These are phyloP conservation scores for Adansonia gregorii DNA, from an alignment of 441 rosid genomes.

Conservation along the genomic window DNA sequence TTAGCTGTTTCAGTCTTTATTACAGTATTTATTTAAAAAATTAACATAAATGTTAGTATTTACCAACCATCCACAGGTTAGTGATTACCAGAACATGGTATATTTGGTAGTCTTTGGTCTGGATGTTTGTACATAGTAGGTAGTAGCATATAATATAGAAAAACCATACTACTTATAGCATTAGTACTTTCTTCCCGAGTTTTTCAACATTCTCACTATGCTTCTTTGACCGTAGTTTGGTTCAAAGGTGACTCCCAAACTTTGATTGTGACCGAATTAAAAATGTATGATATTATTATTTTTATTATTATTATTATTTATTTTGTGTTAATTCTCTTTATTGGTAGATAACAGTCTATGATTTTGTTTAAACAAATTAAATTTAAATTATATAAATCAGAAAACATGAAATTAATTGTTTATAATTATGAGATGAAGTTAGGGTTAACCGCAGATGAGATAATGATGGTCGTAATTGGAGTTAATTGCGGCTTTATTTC, in stretches of 20 bases:
- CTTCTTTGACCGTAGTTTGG: background rate
- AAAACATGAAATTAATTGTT: background rate
- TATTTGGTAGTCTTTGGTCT: background rate
- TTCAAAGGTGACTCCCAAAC: background rate
- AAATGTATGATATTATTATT: background rate
- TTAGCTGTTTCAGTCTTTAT: background rate
- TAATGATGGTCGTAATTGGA: background rate
- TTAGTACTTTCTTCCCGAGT: background rate
- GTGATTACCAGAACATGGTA: background rate
- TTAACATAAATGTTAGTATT: background rate
- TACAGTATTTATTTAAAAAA: background rate
- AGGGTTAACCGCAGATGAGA: background rate
- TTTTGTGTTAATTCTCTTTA: background rate
- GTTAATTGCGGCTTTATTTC: conserved; percentile 4
- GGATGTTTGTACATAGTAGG: background rate
- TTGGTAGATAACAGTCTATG: background rate
- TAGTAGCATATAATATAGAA: background rate
- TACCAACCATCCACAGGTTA: background rate
- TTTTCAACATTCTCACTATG: background rate
- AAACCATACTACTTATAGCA: background rate
- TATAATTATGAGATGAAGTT: background rate
- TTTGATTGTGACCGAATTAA: background rate
- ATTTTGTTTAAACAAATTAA: background rate
- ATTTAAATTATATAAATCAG: background rate
- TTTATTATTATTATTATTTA: background rate